A percentile compares a stretch with the other conserved stretches of the same genome.
These are phyloP conservation scores for Zygoascus ofunaensis DNA, from an alignment of 805 yeast genomes.

Conservation along the genomic window DNA sequence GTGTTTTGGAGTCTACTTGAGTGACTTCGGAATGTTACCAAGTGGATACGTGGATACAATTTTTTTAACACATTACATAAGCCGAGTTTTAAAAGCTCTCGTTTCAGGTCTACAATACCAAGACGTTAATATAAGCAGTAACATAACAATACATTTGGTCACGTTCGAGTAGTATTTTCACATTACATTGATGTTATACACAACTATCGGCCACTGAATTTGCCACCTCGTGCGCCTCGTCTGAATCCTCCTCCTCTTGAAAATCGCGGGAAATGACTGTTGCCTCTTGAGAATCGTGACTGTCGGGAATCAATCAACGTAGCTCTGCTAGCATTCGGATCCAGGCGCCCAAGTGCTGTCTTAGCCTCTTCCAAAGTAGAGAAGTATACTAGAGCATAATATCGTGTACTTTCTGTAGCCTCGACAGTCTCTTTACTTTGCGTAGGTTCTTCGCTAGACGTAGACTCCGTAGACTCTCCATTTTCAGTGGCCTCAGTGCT, in stretches of 20 bases:
- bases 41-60: too few relatives aligned
- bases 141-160: too few relatives aligned
- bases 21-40: too few relatives aligned
- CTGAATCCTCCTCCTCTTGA: slow-evolving; percentile 3
- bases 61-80: too few relatives aligned
- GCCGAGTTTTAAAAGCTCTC: too few relatives aligned
- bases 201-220: too few relatives aligned
- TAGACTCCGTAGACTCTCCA: background rate
- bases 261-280: background rate
- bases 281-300: background rate
- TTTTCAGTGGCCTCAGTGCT: too few relatives aligned
- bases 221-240: slow-evolving; percentile 7
- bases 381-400: slow-evolving; percentile 32
- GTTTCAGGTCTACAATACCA: too few relatives aligned
- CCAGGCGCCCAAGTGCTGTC: slow-evolving; percentile 28
- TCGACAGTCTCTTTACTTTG: background rate
- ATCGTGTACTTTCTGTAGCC: slow-evolving; percentile 2
- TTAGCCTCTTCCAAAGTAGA: slow-evolving; percentile 29
- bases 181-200: too few relatives aligned
- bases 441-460: background rate
- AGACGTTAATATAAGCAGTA: too few relatives aligned
- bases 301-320: slow-evolving; percentile 15
- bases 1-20: too few relatives aligned
- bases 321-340: slow-evolving; percentile 24
- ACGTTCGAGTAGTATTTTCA: too few relatives aligned